A percentile compares a stretch with the other conserved stretches of the same genome.
These are phyloP conservation scores for Modicella reniformis DNA, from an alignment of 371 early-diverging fungal species.

Conservation along the genomic window DNA sequence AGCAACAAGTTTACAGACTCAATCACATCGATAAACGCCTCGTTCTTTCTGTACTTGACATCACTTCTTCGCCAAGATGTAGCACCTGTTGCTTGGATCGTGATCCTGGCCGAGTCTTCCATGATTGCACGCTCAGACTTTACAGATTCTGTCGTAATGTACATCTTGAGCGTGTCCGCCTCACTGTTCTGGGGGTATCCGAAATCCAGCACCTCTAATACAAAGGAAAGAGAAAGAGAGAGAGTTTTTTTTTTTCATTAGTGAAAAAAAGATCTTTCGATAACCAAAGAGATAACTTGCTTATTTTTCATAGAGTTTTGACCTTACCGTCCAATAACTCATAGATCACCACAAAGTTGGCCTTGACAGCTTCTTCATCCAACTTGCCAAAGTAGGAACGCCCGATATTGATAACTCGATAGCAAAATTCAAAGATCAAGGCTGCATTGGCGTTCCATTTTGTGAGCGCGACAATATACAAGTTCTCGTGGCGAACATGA, in stretches of 20 bases:
- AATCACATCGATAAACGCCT: conserved; percentile 90
- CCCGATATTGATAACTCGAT: conserved; percentile 80
- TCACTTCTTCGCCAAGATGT: conserved; percentile 89
- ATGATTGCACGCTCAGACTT: conserved; percentile 77
- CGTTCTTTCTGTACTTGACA: conserved; percentile 91
- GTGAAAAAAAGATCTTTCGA: not conserved
- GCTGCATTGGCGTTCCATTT: conserved; percentile 87
- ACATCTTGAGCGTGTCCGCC: conserved; percentile 87
- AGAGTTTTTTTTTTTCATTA: not conserved
- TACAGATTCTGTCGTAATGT: conserved; percentile 88
- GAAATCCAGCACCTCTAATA: conserved; percentile 87
- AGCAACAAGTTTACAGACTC: conserved; percentile 88
- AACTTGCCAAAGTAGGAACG: conserved; percentile 87
- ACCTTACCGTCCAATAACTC: conserved; percentile 87
- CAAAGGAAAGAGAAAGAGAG: not conserved
- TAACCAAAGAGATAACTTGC: not conserved
- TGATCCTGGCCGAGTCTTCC: conserved; percentile 82
- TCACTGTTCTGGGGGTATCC: conserved; percentile 93
- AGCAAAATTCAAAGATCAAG: conserved; percentile 86
- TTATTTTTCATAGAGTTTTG: not conserved
- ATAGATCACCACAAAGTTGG: conserved; percentile 91
- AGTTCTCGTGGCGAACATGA: conserved; percentile 89
- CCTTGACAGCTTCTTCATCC: conserved; percentile 90
- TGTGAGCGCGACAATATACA: conserved; percentile 88
- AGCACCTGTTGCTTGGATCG: conserved; percentile 92